These are phyloP conservation scores for Talaromyces albobiverticillius DNA, from an alignment of 2,329 filamentous ascomycete species.

Conservation along the genomic window DNA sequence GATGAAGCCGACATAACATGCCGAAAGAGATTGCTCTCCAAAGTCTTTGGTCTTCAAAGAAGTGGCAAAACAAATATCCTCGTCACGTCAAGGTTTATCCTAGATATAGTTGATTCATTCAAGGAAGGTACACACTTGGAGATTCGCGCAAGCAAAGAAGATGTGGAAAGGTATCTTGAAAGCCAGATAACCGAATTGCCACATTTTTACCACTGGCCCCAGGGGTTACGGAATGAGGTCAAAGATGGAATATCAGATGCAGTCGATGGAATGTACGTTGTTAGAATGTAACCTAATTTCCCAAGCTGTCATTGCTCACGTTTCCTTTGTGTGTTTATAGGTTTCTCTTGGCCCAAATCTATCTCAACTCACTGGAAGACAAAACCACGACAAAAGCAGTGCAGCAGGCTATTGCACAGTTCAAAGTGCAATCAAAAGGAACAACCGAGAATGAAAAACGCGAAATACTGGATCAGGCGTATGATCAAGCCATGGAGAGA, in stretches of 20 bases:
- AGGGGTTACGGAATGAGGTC: neutral
- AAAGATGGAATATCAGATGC: neutral
- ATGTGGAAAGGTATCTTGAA: conserved; percentile 32
- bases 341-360: conserved; percentile 27
- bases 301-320: neutral
- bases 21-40: conserved; percentile 20
- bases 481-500: conserved; percentile 42
- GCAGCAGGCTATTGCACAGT: conserved; percentile 13
- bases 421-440: neutral
- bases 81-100: conserved; percentile 30
- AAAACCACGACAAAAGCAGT: conserved; percentile 29
- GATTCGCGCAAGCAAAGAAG: conserved; percentile 32
- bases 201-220: conserved; percentile 13
- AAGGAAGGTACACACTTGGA: conserved; percentile 19
- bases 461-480: conserved; percentile 38
- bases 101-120: conserved; percentile 23
- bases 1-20: conserved; percentile 27
- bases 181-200: conserved; percentile 20
- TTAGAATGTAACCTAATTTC: no score
- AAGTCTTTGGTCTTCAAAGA: neutral
- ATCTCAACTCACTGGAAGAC: conserved; percentile 20
- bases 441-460: neutral
- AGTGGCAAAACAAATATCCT: conserved; percentile 24
- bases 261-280: conserved; percentile 1
- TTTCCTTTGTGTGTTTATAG: conserved; percentile 17